A percentile compares a stretch with the other conserved stretches of the same genome.
These are phyloP conservation scores for Tylopilus vinaceipallidus DNA, from an alignment of 768 basidiomycete genomes.

Conservation along the genomic window DNA sequence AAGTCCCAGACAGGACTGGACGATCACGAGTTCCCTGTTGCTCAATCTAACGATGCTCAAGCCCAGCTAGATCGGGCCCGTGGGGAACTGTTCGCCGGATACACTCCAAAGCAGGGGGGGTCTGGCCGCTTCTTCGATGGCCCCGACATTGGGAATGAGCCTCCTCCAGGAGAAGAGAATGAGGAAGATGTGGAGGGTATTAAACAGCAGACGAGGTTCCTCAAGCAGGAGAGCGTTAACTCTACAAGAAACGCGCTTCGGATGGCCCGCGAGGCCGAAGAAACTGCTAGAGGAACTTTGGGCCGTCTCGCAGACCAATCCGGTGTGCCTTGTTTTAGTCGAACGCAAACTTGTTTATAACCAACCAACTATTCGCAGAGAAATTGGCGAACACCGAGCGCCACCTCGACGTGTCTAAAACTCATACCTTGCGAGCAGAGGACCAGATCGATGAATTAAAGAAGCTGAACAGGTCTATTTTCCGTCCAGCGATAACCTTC, in stretches of 20 bases:
- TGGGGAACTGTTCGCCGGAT: conserved; percentile 72
- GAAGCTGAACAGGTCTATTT: conserved; percentile 92
- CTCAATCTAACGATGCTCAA: conserved; percentile 31
- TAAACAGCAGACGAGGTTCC: conserved; percentile 83
- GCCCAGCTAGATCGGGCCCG: conserved; percentile 62
- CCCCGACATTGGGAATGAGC: conserved; percentile 43
- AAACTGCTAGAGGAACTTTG: conserved; percentile 86
- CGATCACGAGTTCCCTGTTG: conserved; percentile 23
- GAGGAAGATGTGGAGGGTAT: conserved; percentile 94
- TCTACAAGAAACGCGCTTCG: conserved; percentile 90
- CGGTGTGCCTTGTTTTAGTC: conserved; percentile 47
- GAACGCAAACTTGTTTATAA: background rate
- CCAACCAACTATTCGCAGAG: conserved; percentile 40
- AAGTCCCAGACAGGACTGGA: conserved; percentile 26
- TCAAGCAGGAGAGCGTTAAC: conserved; percentile 90
- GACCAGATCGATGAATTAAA: conserved; percentile 94
- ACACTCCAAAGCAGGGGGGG: conserved; percentile 55
- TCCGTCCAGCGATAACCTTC: conserved; percentile 86
- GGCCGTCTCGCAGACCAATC: conserved; percentile 88
- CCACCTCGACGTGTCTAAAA: conserved; percentile 89
- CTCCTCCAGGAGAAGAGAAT: conserved; percentile 64
- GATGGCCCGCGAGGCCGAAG: conserved; percentile 94
- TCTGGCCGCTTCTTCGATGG: conserved; percentile 73
- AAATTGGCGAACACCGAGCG: conserved; percentile 92
- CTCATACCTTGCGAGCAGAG: conserved; percentile 81